These are phyloP conservation scores for Leptographium lundbergii DNA, from an alignment of 2,329 filamentous ascomycete genomes.

Conservation along the genomic window DNA sequence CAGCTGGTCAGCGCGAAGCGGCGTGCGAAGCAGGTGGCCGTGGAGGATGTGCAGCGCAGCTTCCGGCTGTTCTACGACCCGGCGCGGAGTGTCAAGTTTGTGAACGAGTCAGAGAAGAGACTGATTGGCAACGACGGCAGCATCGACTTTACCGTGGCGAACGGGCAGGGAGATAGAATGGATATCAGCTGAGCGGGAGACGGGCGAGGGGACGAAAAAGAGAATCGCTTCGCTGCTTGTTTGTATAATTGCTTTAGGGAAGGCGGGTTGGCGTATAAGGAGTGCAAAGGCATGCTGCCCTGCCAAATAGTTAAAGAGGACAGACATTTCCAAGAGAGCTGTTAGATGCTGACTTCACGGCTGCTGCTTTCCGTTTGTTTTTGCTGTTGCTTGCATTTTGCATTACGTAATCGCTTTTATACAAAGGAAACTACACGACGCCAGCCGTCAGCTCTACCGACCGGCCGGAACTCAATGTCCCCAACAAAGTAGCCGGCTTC, in stretches of 20 bases:
- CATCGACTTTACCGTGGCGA: conserved; percentile 54
- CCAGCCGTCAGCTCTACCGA: conserved; percentile 44
- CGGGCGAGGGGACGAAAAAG: neutral
- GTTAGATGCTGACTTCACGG: neutral
- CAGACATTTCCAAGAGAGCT: neutral
- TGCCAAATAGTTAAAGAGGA: neutral
- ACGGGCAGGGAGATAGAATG: conserved; percentile 35
- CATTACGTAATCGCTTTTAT: neutral
- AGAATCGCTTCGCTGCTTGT: neutral
- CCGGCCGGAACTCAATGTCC: conserved; percentile 65
- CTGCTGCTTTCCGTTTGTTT: too few species aligned
- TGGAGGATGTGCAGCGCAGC: conserved; percentile 85
- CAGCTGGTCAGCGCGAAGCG: conserved; percentile 80
- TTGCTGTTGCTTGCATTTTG: neutral
- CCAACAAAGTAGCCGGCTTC: conserved; percentile 87
- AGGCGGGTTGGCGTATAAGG: neutral
- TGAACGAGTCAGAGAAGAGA: conserved; percentile 78
- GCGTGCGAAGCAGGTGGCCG: conserved; percentile 66
- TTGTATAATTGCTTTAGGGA: neutral
- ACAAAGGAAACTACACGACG: conserved; percentile 25
- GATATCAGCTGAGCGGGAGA: conserved; percentile 14
- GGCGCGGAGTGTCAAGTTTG: conserved; percentile 76
- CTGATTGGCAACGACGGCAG: conserved; percentile 79
- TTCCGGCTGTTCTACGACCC: conserved; percentile 93
- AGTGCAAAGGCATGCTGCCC: neutral